These are phyloP conservation scores for Neofusicoccum sp. DNA, from an alignment of 2,329 filamentous ascomycete species.

Conservation along the genomic window DNA sequence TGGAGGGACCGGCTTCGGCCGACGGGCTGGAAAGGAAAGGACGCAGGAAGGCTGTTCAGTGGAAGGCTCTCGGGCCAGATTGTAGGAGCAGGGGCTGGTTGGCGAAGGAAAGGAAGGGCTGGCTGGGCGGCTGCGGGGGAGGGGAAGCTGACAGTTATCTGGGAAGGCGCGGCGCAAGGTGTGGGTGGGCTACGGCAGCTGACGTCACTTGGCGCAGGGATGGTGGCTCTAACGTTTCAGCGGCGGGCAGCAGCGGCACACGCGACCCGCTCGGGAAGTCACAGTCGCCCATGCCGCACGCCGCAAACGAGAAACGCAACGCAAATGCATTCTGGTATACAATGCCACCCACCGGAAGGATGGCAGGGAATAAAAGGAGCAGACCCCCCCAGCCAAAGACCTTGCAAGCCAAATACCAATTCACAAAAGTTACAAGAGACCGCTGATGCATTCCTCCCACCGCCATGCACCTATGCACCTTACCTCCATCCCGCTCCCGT, in stretches of 20 bases:
- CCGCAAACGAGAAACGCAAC: neutral
- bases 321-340: constrained; percentile 15
- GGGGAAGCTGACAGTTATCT: neutral
- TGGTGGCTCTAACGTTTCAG: neutral
- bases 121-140: neutral
- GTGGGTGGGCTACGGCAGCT: neutral
- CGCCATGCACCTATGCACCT: neutral
- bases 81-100: no score
- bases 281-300: no score
- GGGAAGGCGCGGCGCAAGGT: neutral
- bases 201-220: neutral
- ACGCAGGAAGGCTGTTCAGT: neutral
- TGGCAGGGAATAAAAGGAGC: neutral
- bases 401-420: neutral
- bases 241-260: no score
- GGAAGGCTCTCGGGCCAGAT: no score
- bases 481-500: neutral
- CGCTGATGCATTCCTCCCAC: neutral
- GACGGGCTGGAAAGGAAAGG: neutral
- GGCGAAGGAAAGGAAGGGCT: no score
- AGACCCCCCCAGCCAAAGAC: neutral
- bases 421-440: neutral
- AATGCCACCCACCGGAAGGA: neutral
- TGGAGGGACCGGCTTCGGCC: neutral
- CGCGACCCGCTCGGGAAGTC: neutral